phyloP scores from a whole-genome alignment of 2,329 filamentous ascomycete genomes.

The Cladosporium sp. region DNA sequence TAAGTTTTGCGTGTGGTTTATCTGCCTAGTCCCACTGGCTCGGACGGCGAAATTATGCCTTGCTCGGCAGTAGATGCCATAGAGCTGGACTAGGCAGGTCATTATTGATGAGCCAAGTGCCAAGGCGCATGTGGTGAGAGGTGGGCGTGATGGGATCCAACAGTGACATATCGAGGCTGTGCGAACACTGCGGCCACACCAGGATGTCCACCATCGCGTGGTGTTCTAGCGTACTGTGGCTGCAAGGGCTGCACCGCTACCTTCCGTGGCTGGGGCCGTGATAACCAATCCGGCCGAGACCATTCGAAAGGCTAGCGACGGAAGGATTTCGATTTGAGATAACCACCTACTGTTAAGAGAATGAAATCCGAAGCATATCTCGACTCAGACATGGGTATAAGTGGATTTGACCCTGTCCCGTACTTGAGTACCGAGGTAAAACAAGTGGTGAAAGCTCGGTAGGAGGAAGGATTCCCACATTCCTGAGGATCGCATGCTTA shows the following conservation, averaged over 20 bases:
- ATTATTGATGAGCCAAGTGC: neutral
- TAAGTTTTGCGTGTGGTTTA: slow-evolving; percentile 1
- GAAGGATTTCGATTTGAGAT: neutral
- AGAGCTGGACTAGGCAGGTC: neutral
- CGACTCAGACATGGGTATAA: neutral
- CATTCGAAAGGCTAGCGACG: neutral
- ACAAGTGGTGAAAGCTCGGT: neutral
- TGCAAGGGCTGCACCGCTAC: slow-evolving; percentile 1
- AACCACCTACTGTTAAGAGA: neutral
- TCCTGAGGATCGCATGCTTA: neutral
- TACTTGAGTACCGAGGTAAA: neutral
- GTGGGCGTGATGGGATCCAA: neutral
- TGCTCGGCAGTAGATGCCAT: neutral
- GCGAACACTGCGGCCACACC: too few relatives aligned
- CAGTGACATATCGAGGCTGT: neutral
- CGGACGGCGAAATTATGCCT: neutral
- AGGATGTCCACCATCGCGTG: slow-evolving; percentile 3
- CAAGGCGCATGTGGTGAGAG: slow-evolving; percentile 2
- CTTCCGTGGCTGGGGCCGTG: neutral
- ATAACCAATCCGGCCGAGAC: neutral
- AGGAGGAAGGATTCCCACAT: neutral
- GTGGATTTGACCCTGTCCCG: neutral
- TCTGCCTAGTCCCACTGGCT: slow-evolving; percentile 1
- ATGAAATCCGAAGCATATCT: neutral
- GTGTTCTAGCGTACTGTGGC: slow-evolving; percentile 7